Evolutionary conservation across 1,139 yeast species (phyloP), one percentile per base, ranked within the genome.

Genomic region (Hyphopichia wangnamkhiaoensis): DNA sequence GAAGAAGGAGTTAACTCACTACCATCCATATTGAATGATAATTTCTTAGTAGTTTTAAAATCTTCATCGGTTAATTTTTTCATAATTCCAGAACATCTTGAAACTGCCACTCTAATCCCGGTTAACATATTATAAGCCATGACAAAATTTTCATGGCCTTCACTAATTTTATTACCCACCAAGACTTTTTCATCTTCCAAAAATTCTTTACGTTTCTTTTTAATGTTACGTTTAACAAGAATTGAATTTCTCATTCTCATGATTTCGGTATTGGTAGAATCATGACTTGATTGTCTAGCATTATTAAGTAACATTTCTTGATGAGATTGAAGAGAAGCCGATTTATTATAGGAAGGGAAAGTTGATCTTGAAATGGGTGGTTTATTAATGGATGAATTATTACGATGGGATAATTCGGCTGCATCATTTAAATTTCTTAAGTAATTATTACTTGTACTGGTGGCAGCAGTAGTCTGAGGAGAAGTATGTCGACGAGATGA

Each of bases 71-170:
- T 75, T 35, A 93, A 66, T 28, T 84, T 83, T 42, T 84, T 79
- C 78, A 89, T 87, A 7, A 85, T 76, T 33, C 95, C 95, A 0
- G 96, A 88, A 53, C 95, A 86, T 42, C 96, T 71, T 9, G 96
- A 87, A 1, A 90, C 98, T 0, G 97, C 94, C 2, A 91, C 96
- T 43, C 98, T 74, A 37, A 94, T 93, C 10, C 99, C 98, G 0
- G 98, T 91, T 42, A 94, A 74, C 97, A 94, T 93, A 61, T 93
- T 90, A 61, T 93, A 94, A 1, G 98, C 98, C 72, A 93, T 83
- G 27, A 90, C 89, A 54, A 85, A 94, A 61, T 91, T 93, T 38
- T 82, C 90, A 56, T 93, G 98, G 33, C 96, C 98, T 61, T 89
- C 96, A 46, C 86, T 80, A 34, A 90, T 93, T 49, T 84, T 83